phyloP scores from a whole-genome alignment of 1,284 basidiomycete genomes.

The Ceratobasidium sp. region DNA sequence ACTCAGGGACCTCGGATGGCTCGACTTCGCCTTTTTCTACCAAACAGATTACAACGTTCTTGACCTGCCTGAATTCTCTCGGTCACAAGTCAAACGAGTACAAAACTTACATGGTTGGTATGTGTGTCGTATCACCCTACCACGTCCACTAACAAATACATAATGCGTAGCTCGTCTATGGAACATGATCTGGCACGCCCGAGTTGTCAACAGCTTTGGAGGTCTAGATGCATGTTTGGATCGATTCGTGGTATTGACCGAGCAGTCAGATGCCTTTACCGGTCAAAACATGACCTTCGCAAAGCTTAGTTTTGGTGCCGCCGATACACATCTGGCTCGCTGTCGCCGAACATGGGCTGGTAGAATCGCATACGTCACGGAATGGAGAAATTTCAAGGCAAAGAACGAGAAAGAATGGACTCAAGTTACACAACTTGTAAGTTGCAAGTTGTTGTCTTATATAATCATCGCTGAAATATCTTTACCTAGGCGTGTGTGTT shows the following conservation, averaged over 20 bases:
- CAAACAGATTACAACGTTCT: slow-evolving; percentile 2
- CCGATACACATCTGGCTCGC: background rate
- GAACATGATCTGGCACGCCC: slow-evolving; percentile 40
- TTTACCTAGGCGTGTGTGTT: slow-evolving; percentile 22
- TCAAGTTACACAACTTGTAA: slow-evolving; percentile 8
- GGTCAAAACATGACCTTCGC: background rate
- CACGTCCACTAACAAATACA: background rate
- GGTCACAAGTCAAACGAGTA: background rate
- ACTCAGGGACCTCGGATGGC: slow-evolving; percentile 21
- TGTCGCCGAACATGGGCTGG: slow-evolving; percentile 19
- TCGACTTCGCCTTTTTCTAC: slow-evolving; percentile 18
- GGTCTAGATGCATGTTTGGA: slow-evolving; percentile 16
- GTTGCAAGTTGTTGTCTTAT: background rate
- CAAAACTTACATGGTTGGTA: slow-evolving; percentile 24
- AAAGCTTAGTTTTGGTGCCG: background rate
- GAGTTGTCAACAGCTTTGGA: slow-evolving; percentile 29
- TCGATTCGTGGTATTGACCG: slow-evolving; percentile 7
- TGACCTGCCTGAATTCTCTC: background rate
- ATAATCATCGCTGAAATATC: background rate
- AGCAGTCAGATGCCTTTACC: background rate
- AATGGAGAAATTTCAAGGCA: slow-evolving; percentile 22
- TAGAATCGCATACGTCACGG: slow-evolving; percentile 20
- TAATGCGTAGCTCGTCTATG: slow-evolving; percentile 15
- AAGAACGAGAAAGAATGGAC: slow-evolving; percentile 37
- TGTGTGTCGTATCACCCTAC: background rate